Conservation (phyloP, 116 monocot species). For the Dioscorea cayenensis region DNA sequence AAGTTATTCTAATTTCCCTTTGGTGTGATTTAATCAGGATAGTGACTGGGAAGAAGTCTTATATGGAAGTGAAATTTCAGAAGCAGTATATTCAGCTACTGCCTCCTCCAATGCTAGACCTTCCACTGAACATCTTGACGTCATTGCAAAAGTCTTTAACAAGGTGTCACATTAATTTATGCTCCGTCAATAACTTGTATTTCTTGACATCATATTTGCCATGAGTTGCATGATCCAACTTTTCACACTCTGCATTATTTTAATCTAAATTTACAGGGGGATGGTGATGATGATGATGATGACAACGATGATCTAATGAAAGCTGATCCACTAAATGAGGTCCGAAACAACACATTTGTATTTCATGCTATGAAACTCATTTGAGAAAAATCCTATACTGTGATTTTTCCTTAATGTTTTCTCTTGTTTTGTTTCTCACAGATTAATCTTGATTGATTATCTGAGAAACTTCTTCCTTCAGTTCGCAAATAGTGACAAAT, state of each 20-base stretch:
- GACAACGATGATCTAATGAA: slow-evolving; percentile 54
- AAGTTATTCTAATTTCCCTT: background rate
- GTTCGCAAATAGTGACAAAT: slow-evolving; percentile 37
- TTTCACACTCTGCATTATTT: background rate
- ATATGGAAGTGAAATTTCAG: slow-evolving; percentile 14
- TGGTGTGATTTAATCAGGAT: slow-evolving; percentile 40
- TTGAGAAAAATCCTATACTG: background rate
- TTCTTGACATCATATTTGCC: background rate
- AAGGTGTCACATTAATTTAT: slow-evolving; percentile 31
- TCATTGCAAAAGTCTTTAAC: slow-evolving; percentile 70
- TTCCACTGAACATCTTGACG: slow-evolving; percentile 67
- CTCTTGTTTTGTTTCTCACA: slow-evolving; percentile 22
- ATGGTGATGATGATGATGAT: slow-evolving; percentile 59
- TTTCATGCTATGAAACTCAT: background rate
- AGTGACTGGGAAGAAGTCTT: slow-evolving; percentile 78
- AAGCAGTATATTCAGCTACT: slow-evolving; percentile 47
- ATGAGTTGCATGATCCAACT: too few species aligned
- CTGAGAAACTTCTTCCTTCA: slow-evolving; percentile 47
- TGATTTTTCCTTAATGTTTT: background rate
- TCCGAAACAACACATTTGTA: slow-evolving; percentile 13
- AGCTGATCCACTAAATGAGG: slow-evolving; percentile 84
- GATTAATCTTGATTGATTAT: slow-evolving; percentile 67
- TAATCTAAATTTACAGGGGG: slow-evolving; percentile 30
- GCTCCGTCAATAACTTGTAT: background rate
- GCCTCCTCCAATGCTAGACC: slow-evolving; percentile 35